Evolutionary conservation across 2,329 filamentous ascomycete species (phyloP).

Genomic region (Apiospora marii): DNA sequence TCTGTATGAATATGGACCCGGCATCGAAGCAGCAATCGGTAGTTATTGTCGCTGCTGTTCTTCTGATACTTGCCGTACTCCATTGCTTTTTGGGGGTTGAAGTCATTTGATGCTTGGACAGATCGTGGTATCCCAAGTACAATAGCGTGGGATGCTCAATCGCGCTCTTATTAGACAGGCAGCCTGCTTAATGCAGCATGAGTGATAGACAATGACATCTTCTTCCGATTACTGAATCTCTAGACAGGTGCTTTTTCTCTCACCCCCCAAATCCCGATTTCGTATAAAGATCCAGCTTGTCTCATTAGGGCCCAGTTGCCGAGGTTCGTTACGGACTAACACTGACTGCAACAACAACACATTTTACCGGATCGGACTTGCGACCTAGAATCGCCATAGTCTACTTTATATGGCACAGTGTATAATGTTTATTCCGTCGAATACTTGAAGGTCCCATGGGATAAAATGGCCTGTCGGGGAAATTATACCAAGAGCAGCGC

Average conservation of each 20-base stretch:
- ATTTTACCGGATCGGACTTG: not conserved
- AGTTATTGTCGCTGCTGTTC: constrained; percentile 4
- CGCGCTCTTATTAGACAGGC: constrained; percentile 16
- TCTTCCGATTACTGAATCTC: not conserved
- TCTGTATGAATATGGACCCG: constrained; percentile 19
- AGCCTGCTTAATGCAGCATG: constrained; percentile 6
- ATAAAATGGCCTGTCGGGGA: too few relatives aligned
- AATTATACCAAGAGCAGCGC: too few relatives aligned
- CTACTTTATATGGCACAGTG: not conserved
- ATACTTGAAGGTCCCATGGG: too few relatives aligned
- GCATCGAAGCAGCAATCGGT: constrained; percentile 3
- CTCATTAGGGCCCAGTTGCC: not conserved
- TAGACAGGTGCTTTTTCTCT: not conserved
- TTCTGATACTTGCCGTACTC: constrained; percentile 14
- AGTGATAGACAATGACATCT: constrained; percentile 14
- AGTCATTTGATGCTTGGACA: constrained; percentile 17
- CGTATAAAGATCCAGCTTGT: not conserved
- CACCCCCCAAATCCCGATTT: not conserved
- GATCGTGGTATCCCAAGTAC: constrained; percentile 12
- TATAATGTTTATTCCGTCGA: not conserved
- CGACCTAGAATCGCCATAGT: not conserved
- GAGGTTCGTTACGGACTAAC: not conserved
- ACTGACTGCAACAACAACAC: not conserved
- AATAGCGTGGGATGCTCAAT: constrained; percentile 10
- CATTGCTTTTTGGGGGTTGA: constrained; percentile 20